phyloP scores from a whole-genome alignment of 1,139 yeast species.

The Blastobotrys niveus region DNA sequence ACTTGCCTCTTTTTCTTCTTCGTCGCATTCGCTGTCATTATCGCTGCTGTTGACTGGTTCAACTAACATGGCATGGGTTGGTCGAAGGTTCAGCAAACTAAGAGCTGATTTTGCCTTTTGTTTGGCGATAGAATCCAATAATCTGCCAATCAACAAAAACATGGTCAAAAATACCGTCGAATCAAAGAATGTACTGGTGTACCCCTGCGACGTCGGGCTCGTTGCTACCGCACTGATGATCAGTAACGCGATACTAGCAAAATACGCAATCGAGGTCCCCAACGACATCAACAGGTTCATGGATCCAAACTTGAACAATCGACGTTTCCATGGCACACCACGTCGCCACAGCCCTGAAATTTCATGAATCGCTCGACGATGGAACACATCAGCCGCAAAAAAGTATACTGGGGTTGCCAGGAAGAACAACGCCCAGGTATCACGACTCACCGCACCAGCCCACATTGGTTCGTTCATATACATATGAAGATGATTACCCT shows the following conservation, averaged over 20 bases:
- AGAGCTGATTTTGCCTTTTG: slow-evolving; percentile 63
- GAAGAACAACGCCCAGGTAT: slow-evolving; percentile 59
- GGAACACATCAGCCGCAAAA: slow-evolving; percentile 69
- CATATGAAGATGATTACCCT: slow-evolving; percentile 38
- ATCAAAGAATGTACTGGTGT: slow-evolving; percentile 65
- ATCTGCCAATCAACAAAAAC: slow-evolving; percentile 63
- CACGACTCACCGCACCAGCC: slow-evolving; percentile 58
- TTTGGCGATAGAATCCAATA: slow-evolving; percentile 62
- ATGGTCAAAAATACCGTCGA: slow-evolving; percentile 71
- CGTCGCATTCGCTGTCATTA: not conserved
- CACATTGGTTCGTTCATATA: slow-evolving; percentile 61
- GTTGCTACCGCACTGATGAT: slow-evolving; percentile 43
- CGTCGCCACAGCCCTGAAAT: slow-evolving; percentile 51
- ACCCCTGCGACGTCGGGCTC: slow-evolving; percentile 36
- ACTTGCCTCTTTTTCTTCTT: no score
- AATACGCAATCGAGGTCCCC: slow-evolving; percentile 68
- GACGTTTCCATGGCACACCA: slow-evolving; percentile 49
- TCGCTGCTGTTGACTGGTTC: no score
- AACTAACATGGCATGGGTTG: slow-evolving; percentile 46
- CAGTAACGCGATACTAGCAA: slow-evolving; percentile 58
- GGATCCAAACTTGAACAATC: slow-evolving; percentile 66
- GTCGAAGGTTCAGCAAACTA: slow-evolving; percentile 47
- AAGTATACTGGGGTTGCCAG: slow-evolving; percentile 70
- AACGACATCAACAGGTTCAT: slow-evolving; percentile 68
- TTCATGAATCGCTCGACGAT: slow-evolving; percentile 58